Evolutionary conservation across 1,139 yeast species (phyloP).

Genomic region (Meyerozyma smithsonii): DNA sequence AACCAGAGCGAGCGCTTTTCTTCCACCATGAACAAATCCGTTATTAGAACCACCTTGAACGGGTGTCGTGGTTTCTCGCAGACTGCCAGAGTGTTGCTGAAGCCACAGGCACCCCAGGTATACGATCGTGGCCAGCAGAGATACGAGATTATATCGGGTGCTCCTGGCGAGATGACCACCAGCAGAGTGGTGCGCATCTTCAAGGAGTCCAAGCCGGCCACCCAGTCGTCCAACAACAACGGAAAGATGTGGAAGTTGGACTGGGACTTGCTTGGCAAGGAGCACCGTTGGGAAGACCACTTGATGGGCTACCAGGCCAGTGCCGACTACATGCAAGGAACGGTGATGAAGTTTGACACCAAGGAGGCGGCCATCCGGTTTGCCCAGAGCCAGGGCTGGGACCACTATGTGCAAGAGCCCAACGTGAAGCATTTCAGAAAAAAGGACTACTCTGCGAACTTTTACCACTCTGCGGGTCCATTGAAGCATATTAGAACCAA

Average conservation of each 20-base stretch:
- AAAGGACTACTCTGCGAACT: constrained; percentile 73
- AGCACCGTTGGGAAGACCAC: constrained; percentile 87
- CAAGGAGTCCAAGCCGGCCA: constrained; percentile 75
- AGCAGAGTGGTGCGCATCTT: constrained; percentile 72
- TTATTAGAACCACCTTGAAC: not conserved
- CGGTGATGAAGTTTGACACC: constrained; percentile 69
- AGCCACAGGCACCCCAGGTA: constrained; percentile 16
- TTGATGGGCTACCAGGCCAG: constrained; percentile 81
- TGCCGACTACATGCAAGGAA: constrained; percentile 83
- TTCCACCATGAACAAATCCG: not conserved
- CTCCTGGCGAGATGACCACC: constrained; percentile 61
- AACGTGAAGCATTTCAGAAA: constrained; percentile 66
- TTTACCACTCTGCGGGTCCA: constrained; percentile 64
- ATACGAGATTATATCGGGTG: constrained; percentile 73
- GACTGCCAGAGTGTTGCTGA: constrained; percentile 12
- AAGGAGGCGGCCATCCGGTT: constrained; percentile 76
- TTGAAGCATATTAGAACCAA: constrained; percentile 82
- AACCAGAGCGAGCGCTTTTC: constrained; percentile 1
- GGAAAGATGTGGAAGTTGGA: constrained; percentile 69
- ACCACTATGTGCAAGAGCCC: constrained; percentile 78
- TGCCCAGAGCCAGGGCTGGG: constrained; percentile 86
- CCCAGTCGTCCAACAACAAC: constrained; percentile 66
- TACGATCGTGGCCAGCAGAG: constrained; percentile 20
- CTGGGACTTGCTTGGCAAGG: constrained; percentile 77
- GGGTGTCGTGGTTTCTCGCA: constrained; percentile 19